A percentile compares a stretch with the other conserved stretches of the same genome.
phyloP scores from a whole-genome alignment of 2,329 filamentous ascomycete species.

The Geosmithia flava region DNA sequence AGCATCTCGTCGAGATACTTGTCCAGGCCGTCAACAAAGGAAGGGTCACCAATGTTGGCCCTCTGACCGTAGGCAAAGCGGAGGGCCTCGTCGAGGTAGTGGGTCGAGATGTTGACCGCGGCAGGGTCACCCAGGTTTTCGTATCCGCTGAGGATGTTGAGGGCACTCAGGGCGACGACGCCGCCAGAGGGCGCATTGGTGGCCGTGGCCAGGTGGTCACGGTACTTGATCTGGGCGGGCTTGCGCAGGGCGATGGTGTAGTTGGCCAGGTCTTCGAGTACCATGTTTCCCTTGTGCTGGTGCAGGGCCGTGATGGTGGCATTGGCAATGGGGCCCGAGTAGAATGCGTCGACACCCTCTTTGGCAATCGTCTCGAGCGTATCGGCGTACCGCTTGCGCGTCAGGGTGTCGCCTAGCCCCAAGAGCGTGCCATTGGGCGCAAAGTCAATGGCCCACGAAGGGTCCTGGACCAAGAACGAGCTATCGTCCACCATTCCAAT shows the following conservation, averaged over 20 bases:
- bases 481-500: slow-evolving; percentile 41
- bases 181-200: slow-evolving; percentile 64
- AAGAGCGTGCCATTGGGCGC: slow-evolving; percentile 60
- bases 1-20: slow-evolving; percentile 52
- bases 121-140: slow-evolving; percentile 44
- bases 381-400: slow-evolving; percentile 59
- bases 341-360: slow-evolving; percentile 56
- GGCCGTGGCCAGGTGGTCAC: slow-evolving; percentile 56
- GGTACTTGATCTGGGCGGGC: slow-evolving; percentile 49
- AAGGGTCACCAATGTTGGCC: slow-evolving; percentile 63
- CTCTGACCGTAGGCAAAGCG: slow-evolving; percentile 71
- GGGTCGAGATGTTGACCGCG: slow-evolving; percentile 50
- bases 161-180: slow-evolving; percentile 53
- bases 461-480: slow-evolving; percentile 57
- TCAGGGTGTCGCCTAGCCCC: slow-evolving; percentile 60
- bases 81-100: slow-evolving; percentile 74
- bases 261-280: slow-evolving; percentile 55
- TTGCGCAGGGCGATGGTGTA: slow-evolving; percentile 57
- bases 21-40: slow-evolving; percentile 49
- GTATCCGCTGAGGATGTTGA: slow-evolving; percentile 69
- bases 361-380: slow-evolving; percentile 60
- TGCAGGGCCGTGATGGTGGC: slow-evolving; percentile 56
- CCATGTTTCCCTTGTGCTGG: slow-evolving; percentile 63
- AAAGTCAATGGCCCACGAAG: slow-evolving; percentile 74
- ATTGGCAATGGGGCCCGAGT: slow-evolving; percentile 55